A percentile compares a stretch with the other conserved stretches of the same genome.
These are phyloP conservation scores for Cladosporium oxysporum DNA, from an alignment of 2,329 filamentous ascomycete genomes.

Conservation along the genomic window DNA sequence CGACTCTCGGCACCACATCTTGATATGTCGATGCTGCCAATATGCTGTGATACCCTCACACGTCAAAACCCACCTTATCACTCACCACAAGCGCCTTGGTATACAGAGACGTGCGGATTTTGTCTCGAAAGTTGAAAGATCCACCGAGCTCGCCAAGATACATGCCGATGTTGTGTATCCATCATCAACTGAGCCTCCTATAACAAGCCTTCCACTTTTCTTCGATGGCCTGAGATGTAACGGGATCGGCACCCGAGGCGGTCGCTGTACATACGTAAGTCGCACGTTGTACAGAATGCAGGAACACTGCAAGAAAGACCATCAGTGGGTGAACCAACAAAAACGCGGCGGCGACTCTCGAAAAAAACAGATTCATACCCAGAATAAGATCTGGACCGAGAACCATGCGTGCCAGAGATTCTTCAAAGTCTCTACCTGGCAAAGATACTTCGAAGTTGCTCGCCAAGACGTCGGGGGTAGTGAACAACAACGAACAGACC, in stretches of 20 bases:
- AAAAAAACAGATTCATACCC: background rate
- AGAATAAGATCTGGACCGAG: conserved; percentile 12
- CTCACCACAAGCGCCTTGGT: background rate
- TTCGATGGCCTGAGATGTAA: background rate
- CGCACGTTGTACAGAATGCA: background rate
- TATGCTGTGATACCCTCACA: conserved; percentile 3
- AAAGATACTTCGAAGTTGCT: conserved; percentile 17
- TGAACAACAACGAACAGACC: no score
- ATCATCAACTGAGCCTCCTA: background rate
- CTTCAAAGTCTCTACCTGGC: conserved; percentile 4
- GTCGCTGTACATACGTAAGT: background rate
- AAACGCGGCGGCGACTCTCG: conserved; percentile 13
- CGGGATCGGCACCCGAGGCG: background rate
- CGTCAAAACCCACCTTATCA: background rate
- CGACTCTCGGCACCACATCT: no score
- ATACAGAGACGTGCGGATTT: background rate
- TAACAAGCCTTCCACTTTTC: background rate
- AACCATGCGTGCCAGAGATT: conserved; percentile 11
- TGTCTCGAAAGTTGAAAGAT: background rate
- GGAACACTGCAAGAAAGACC: conserved; percentile 10
- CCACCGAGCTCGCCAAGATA: background rate
- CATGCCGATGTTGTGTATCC: background rate
- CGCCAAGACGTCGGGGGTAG: background rate
- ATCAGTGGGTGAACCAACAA: conserved; percentile 12
- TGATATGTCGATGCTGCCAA: background rate